Evolutionary conservation across 139 green algal genomes (phyloP), one percentile per base, ranked within the genome.

Genomic region (Axilococcus clingmanii): DNA sequence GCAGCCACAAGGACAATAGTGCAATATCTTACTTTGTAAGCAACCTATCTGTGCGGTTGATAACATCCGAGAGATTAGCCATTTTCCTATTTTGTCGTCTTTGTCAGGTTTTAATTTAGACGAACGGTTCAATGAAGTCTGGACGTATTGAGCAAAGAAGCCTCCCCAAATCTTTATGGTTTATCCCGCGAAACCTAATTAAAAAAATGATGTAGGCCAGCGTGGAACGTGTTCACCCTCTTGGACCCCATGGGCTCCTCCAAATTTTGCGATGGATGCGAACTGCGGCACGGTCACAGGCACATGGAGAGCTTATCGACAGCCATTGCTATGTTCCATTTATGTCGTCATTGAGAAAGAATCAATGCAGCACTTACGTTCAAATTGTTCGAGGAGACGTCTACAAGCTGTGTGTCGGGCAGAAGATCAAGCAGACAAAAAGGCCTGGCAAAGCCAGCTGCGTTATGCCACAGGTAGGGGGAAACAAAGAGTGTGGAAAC

Each of bases 401-500:
- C n/a, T n/a, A n/a, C n/a, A n/a, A n/a, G n/a, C n/a, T n/a, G n/a
- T n/a, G n/a, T n/a, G n/a, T n/a, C n/a, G n/a, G n/a, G n/a, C n/a
- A n/a, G n/a, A n/a, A n/a, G n/a, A n/a, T n/a, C n/a, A n/a, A n/a
- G n/a, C n/a, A n/a, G n/a, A n/a, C n/a, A n/a, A n/a, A n/a, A n/a
- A n/a, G n/a, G n/a, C n/a, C n/a, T n/a, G n/a, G n/a, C n/a, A n/a
- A n/a, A n/a, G n/a, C n/a, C n/a, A n/a, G n/a, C 9, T 49, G 9
- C 41, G 41, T 17, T 23, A 32, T 12, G 12, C 25, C 7, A 71
- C 65, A 14, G 61, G 65, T n/a, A 22, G 53, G 25, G 45, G 37
- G 6, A 45, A 65, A 19, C 69, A 74, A 23, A 22, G 51, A 9
- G 22, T 62, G 8, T 72, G 73, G 69, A 46, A 61, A 34, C 65